A percentile compares a stretch with the other conserved stretches of the same genome.
phyloP scores from a whole-genome alignment of 2,329 filamentous ascomycete genomes.

The Trichoderma lentiforme region DNA sequence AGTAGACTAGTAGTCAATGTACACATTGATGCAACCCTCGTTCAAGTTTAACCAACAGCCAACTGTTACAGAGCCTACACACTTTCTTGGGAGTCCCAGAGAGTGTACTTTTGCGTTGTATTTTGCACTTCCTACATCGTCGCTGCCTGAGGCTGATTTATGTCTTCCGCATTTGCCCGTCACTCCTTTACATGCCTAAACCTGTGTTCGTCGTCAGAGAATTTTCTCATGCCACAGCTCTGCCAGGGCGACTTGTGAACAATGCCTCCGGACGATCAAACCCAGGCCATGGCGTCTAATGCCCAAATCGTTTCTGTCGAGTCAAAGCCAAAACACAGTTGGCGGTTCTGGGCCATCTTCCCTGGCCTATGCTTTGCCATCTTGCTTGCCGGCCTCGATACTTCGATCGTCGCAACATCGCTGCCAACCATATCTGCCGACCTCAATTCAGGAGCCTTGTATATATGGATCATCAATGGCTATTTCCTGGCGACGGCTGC shows the following conservation, averaged over 20 bases:
- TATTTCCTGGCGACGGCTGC: background rate
- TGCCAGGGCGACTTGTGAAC: background rate
- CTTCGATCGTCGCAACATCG: background rate
- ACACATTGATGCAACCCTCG: background rate
- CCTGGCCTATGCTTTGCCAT: background rate
- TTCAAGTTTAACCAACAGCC: background rate
- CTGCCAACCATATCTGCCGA: background rate
- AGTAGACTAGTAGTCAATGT: background rate
- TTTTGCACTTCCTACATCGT: background rate
- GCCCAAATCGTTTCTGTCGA: background rate
- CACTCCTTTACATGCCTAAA: background rate
- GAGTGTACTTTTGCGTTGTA: background rate
- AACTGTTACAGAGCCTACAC: background rate
- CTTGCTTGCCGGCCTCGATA: background rate
- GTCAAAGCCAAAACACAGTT: background rate
- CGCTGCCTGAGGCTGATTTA: background rate
- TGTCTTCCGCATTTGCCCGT: background rate
- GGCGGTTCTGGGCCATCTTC: background rate
- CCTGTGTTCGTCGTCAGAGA: background rate
- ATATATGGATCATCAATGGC: background rate
- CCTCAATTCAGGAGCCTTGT: background rate
- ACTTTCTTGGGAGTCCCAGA: background rate
- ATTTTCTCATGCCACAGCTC: background rate
- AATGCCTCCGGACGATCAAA: background rate
- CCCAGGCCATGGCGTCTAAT: background rate